Conservation (phyloP, 1,284 basidiomycete genomes). For the Ceratobasidium sp. region DNA sequence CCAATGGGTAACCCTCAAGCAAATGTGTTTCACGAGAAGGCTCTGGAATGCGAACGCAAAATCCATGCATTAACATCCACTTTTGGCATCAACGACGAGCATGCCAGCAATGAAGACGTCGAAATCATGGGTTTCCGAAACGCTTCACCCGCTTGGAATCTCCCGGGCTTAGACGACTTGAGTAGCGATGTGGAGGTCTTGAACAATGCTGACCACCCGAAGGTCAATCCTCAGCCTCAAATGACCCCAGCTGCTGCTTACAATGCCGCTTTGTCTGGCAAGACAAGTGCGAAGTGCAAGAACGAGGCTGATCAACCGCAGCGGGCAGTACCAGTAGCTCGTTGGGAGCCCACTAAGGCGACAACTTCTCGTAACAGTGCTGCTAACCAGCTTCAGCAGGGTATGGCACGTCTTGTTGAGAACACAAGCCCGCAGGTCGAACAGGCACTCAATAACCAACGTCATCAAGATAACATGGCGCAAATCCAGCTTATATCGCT, state of each 20-base stretch:
- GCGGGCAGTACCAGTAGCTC: neutral
- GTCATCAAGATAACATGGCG: neutral
- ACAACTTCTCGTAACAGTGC: neutral
- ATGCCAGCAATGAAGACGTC: neutral
- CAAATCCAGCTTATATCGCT: neutral
- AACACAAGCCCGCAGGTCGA: neutral
- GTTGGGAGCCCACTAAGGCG: neutral
- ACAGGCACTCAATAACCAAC: neutral
- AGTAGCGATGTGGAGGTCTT: neutral
- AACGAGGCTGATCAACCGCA: neutral
- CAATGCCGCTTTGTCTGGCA: neutral
- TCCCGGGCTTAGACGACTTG: neutral
- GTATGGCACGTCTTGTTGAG: neutral
- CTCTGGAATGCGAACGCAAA: neutral
- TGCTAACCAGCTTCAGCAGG: neutral
- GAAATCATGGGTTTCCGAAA: neutral
- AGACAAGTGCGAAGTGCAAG: neutral
- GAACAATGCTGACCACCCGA: neutral
- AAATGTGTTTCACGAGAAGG: neutral
- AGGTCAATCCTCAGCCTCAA: neutral
- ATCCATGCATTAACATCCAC: neutral
- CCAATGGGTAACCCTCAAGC: neutral
- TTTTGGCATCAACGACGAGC: neutral
- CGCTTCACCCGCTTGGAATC: neutral
- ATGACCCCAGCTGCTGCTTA: neutral